Conservation (phyloP, 805 yeast genomes). For the Clavispora santaluciae region DNA sequence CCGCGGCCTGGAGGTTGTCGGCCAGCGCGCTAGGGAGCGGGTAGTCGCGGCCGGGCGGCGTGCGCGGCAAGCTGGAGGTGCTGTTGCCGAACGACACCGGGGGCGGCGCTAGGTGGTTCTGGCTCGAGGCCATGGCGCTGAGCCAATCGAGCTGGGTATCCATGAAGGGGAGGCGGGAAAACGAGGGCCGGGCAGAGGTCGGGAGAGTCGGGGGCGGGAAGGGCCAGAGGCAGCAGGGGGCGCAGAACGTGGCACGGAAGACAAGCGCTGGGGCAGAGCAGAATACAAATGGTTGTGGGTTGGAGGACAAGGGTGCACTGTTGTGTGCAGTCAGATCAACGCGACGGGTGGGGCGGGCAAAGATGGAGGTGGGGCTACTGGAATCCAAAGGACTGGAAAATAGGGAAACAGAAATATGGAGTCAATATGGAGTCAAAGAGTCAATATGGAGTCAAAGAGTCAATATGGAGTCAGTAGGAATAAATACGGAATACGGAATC, state of each 20-base stretch:
- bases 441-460: too few species aligned
- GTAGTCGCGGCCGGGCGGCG: constrained; percentile 2
- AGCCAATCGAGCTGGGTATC: constrained; percentile 14
- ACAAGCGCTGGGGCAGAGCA: neutral
- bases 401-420: too few species aligned
- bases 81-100: constrained; percentile 11
- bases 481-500: too few species aligned
- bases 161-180: constrained; percentile 2
- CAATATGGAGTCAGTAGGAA: too few species aligned
- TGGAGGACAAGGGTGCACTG: neutral
- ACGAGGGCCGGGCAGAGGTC: neutral
- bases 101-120: constrained; percentile 9
- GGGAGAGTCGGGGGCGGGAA: neutral
- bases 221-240: neutral
- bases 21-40: constrained; percentile 12
- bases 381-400: too few species aligned
- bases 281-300: neutral
- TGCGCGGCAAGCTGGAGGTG: neutral
- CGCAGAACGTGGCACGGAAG: neutral
- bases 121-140: constrained; percentile 1
- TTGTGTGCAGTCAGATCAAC: neutral
- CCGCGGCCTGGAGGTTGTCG: constrained; percentile 9
- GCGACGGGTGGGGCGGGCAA: neutral
- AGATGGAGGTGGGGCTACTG: neutral
- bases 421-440: too few species aligned